These are phyloP conservation scores for Gracilaria vermiculophylla DNA, from an alignment of 23 red algal genomes.

Conservation along the genomic window DNA sequence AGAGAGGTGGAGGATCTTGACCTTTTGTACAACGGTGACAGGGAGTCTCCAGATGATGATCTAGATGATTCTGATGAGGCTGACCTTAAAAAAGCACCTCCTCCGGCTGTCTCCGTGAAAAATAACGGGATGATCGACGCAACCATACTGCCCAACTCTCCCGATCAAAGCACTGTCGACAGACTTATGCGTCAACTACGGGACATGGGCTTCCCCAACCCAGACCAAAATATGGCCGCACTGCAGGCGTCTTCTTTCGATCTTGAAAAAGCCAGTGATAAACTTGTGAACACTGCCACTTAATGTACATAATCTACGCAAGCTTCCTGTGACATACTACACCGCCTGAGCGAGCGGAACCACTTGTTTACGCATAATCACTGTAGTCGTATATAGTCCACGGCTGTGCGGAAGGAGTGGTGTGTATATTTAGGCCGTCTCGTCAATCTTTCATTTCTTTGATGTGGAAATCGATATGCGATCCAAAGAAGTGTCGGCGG, in stretches of 20 bases:
- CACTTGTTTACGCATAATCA: neutral
- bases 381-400: neutral
- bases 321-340: neutral
- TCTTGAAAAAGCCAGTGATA: constrained; percentile 43
- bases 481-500: too few species aligned
- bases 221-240: constrained; percentile 41
- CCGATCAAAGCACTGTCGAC: constrained; percentile 11
- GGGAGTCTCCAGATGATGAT: neutral
- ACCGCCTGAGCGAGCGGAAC: neutral
- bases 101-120: neutral
- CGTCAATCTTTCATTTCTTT: neutral
- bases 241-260: constrained; percentile 43
- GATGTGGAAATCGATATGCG: neutral
- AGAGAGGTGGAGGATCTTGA: constrained; percentile 29
- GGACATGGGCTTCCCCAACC: constrained; percentile 38
- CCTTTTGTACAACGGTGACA: neutral
- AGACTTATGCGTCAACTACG: constrained; percentile 18
- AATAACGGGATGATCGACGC: neutral
- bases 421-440: neutral
- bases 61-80: neutral
- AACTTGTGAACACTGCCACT: constrained; percentile 28
- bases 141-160: neutral
- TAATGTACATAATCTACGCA: neutral
- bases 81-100: neutral
- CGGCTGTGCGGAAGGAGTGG: neutral